A percentile compares a stretch with the other conserved stretches of the same genome.
Conservation (phyloP, 2,329 filamentous ascomycete species). For the Nemania sp. region DNA sequence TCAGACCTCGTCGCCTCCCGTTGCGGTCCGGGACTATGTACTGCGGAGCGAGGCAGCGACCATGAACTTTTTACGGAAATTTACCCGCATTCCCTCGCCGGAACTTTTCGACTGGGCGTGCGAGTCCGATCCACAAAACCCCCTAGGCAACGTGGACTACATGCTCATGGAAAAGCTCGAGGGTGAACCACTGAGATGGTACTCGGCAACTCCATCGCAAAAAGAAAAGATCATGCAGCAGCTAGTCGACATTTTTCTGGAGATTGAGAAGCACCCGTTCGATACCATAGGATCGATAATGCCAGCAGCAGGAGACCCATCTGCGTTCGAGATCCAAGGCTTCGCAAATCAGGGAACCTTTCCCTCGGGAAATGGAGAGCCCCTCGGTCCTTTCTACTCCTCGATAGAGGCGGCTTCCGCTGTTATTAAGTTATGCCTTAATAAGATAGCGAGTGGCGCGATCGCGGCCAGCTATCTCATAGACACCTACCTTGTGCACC, state of each 20-base stretch:
- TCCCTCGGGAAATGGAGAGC: neutral
- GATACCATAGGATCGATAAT: constrained; percentile 36
- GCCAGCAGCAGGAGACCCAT: neutral
- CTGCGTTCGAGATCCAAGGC: constrained; percentile 23
- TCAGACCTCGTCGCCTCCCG: constrained; percentile 30
- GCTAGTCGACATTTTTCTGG: constrained; percentile 40
- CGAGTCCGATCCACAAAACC: constrained; percentile 39
- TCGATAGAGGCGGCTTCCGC: constrained; percentile 28
- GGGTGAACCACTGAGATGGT: constrained; percentile 43
- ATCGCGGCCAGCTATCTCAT: constrained; percentile 26
- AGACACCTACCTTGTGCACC: constrained; percentile 34
- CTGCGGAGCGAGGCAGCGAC: constrained; percentile 37
- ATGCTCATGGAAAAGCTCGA: constrained; percentile 49
- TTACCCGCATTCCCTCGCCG: constrained; percentile 41
- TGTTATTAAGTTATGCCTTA: constrained; percentile 31
- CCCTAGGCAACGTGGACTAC: constrained; percentile 43
- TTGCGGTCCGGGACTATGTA: constrained; percentile 33
- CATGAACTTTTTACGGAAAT: constrained; percentile 31
- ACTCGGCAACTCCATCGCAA: constrained; percentile 35
- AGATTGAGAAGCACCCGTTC: constrained; percentile 42
- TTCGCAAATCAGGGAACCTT: constrained; percentile 31
- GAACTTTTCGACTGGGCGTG: constrained; percentile 42
- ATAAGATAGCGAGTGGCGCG: constrained; percentile 36
- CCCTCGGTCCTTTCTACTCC: constrained; percentile 34
- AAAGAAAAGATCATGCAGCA: constrained; percentile 41